These are phyloP conservation scores for Xenoacremonium recifei DNA, from an alignment of 2,329 filamentous ascomycete genomes.

Conservation along the genomic window DNA sequence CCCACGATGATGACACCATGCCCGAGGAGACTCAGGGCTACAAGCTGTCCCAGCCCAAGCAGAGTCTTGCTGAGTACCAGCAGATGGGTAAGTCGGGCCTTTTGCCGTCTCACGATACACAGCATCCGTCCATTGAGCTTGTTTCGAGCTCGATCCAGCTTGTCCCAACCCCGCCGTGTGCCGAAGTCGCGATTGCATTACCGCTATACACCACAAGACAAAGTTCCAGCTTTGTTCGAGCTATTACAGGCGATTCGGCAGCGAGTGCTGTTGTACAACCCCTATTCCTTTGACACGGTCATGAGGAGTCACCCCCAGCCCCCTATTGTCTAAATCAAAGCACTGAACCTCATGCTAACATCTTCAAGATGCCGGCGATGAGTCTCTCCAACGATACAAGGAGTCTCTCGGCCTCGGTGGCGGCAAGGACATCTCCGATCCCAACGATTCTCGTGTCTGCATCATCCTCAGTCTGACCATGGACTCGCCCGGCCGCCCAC, in stretches of 20 bases:
- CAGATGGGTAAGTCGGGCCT: constrained; percentile 70
- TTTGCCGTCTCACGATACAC: background rate
- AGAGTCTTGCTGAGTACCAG: constrained; percentile 92
- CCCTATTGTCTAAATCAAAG: too few species aligned
- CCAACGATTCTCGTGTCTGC: constrained; percentile 82
- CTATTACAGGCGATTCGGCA: too few species aligned
- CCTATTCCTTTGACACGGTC: too few species aligned
- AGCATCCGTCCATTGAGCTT: background rate
- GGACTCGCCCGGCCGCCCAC: constrained; percentile 75
- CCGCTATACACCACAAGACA: background rate
- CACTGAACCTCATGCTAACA: too few species aligned
- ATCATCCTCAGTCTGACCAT: constrained; percentile 91
- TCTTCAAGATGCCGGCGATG: constrained; percentile 67
- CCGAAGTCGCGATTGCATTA: background rate
- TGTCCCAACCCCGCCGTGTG: background rate
- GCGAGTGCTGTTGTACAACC: too few species aligned
- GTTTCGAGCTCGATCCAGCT: background rate
- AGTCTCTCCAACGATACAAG: constrained; percentile 97
- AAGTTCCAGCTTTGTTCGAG: too few species aligned
- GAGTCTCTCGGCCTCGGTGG: constrained; percentile 85
- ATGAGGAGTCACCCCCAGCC: too few species aligned
- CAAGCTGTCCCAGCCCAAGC: constrained; percentile 96
- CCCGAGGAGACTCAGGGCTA: constrained; percentile 91
- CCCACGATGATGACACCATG: constrained; percentile 75
- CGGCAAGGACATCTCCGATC: constrained; percentile 69